A percentile compares a stretch with the other conserved stretches of the same genome.
Evolutionary conservation across 352 stramenopile species (phyloP).

Genomic region (Blastocystis sp.): DNA sequence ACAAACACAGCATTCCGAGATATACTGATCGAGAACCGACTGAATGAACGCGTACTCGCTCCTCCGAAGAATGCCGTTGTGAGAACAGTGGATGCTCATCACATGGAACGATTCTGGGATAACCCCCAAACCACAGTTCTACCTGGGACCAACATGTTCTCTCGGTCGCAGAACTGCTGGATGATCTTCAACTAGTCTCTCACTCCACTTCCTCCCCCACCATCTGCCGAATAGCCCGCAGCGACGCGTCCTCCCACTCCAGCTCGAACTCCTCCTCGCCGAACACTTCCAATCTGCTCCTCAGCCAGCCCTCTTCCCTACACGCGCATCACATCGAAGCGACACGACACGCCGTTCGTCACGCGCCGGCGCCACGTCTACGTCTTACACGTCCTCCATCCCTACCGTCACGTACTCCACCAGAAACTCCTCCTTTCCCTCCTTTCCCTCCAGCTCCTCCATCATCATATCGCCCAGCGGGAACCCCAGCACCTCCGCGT

Average conservation of each 20-base stretch:
- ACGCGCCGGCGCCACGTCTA: conserved; percentile 17
- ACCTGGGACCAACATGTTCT: neutral
- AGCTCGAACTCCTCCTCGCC: neutral
- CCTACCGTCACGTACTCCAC: neutral
- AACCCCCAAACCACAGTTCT: neutral
- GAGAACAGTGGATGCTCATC: neutral
- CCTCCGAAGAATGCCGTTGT: neutral
- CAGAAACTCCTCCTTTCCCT: neutral
- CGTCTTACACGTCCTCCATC: neutral
- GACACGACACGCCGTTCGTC: neutral
- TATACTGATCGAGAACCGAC: neutral
- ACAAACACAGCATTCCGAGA: neutral
- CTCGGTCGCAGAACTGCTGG: neutral
- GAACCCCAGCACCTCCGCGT: neutral
- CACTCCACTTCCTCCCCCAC: neutral
- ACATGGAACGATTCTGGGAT: neutral
- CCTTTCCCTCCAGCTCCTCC: neutral
- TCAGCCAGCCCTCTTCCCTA: neutral
- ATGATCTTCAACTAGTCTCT: neutral
- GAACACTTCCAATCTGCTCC: neutral
- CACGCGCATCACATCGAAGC: neutral
- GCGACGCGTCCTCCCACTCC: no score
- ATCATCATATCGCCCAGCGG: neutral
- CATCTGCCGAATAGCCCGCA: neutral
- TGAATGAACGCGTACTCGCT: neutral